Evolutionary conservation across 2,329 filamentous ascomycete species (phyloP), one percentile per base, ranked within the genome.

Genomic region (Calonectria multiphialidica): DNA sequence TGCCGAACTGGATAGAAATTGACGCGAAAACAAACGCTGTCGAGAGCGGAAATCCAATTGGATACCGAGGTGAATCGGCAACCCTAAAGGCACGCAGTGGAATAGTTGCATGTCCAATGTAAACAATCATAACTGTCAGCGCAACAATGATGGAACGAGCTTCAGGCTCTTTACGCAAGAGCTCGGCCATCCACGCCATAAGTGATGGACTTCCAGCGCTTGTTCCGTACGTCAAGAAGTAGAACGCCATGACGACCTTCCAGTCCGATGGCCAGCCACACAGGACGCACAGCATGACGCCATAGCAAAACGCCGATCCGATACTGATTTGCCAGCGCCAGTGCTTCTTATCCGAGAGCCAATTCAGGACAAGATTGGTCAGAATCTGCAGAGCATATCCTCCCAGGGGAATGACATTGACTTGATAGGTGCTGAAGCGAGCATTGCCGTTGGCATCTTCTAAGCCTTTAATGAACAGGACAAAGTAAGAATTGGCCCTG

Each of bases 291-390:
- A 83, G 77, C 62, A 82, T 80, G 12, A 83, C 65, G 2, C 80
- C 78, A 25, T 83, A 79, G 9, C 76, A 75, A 0, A 77, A 74
- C 0, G 80, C 79, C 0, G 80, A 80, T 16, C 78, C 81, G 16
- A 80, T 76, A 50, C 80, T 82, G 30, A 85, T 78, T 70, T 85
- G 83, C 83, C 83, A 85, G 9, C 83, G 80, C 83, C 83, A 85
- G 28, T 79, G 80, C 72, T 83, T 84, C 80, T 80, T 80, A 67
- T 85, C 83, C 0, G 82, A 83, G 0, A 85, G 50, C 5, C 80
- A 80, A 62, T 84, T 84, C 15, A 85, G 72, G 1, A 77, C 77
- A 15, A 85, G 72, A 25, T 81, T 85, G 9, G 80, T 81, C 15
- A 83, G 72, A 13, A 85, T 85, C 66, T 83, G 80, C 28, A 82